These are phyloP conservation scores for Azolla pinnata DNA, from an alignment of 75 land plant genomes.

Conservation along the genomic window DNA sequence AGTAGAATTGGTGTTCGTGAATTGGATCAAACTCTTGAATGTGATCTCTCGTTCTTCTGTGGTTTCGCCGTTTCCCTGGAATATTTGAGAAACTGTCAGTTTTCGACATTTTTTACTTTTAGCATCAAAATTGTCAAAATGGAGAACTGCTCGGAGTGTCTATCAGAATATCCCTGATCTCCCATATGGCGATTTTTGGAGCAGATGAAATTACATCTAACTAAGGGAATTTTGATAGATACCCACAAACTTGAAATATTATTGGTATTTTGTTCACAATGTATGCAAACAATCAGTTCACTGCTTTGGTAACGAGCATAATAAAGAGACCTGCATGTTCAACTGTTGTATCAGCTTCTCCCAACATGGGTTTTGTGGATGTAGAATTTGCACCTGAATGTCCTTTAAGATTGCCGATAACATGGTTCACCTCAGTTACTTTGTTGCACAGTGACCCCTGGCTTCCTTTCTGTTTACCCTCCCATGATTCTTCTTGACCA, in stretches of 20 bases:
- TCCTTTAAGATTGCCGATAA: background rate
- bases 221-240: background rate
- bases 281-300: too few species aligned
- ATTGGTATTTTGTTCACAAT: too few species aligned
- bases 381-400: background rate
- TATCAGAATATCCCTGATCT: background rate
- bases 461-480: conserved; percentile 56
- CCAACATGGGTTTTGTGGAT: background rate
- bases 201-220: background rate
- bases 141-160: background rate
- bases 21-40: conserved; percentile 74
- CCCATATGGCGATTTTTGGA: too few species aligned
- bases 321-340: background rate
- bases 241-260: background rate
- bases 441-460: conserved; percentile 4
- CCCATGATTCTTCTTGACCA: conserved; percentile 60
- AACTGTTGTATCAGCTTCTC: background rate
- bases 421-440: background rate
- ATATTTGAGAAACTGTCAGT: background rate
- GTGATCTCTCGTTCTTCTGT: conserved; percentile 4
- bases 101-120: too few species aligned
- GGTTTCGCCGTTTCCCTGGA: background rate
- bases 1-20: conserved; percentile 53
- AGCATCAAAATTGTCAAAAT: too few species aligned
- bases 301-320: too few species aligned